Percentiles rank a stretch among this genome's conserved stretches.
Evolutionary conservation across 306 rosid genomes (phyloP).

Genomic region (Rosa multiflora): DNA sequence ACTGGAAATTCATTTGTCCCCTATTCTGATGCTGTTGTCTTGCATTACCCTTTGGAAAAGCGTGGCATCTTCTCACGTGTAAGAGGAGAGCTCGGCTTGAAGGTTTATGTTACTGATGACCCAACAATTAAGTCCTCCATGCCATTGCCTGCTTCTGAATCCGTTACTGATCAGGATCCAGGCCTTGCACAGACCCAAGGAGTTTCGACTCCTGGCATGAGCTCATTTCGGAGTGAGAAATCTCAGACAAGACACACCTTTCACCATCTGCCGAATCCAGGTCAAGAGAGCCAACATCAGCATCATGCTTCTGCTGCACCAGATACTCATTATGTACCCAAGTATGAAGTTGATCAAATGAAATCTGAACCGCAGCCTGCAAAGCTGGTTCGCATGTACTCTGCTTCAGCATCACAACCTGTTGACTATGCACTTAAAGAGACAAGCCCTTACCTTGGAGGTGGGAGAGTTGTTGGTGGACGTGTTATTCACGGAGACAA

Average conservation of each 20-base stretch:
- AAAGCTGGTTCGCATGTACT: conserved; percentile 59
- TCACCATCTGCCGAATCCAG: conserved; percentile 66
- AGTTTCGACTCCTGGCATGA: conserved; percentile 17
- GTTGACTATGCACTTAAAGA: conserved; percentile 80
- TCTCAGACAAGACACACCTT: conserved; percentile 54
- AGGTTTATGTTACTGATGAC: conserved; percentile 61
- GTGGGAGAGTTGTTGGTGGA: conserved; percentile 87
- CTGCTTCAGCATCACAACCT: conserved; percentile 60
- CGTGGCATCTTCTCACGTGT: conserved; percentile 72
- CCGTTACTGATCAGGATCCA: conserved; percentile 29
- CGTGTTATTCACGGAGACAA: conserved; percentile 71
- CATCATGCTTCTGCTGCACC: conserved; percentile 41
- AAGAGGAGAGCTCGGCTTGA: conserved; percentile 81
- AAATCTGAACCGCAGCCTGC: conserved; percentile 47
- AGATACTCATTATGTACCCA: conserved; percentile 43
- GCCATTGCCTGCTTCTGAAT: conserved; percentile 38
- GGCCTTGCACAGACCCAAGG: conserved; percentile 30
- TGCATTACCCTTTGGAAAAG: conserved; percentile 81
- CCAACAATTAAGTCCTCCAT: conserved; percentile 55
- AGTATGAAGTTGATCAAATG: conserved; percentile 60
- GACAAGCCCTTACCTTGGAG: conserved; percentile 93
- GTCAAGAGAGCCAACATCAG: conserved; percentile 33
- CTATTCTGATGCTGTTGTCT: conserved; percentile 69
- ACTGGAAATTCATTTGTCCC: conserved; percentile 80
- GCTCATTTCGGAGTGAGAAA: conserved; percentile 28